A percentile compares a stretch with the other conserved stretches of the same genome.
phyloP scores from a whole-genome alignment of 352 stramenopile genomes.

The Phytopythium oedochilum region DNA sequence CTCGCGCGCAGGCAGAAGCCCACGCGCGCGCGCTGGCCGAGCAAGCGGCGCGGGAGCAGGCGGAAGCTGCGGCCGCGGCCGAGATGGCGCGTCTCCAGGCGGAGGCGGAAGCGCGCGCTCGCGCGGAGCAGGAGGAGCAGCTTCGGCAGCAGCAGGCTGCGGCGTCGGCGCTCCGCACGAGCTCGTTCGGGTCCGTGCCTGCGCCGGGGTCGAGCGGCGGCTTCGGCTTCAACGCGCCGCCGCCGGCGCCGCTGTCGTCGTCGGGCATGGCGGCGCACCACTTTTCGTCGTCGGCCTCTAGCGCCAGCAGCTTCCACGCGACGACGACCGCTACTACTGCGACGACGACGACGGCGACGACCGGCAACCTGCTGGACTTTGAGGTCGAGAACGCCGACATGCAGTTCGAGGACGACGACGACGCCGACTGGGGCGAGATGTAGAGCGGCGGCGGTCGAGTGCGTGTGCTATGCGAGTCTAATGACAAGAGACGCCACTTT shows the following conservation, averaged over 20 bases:
- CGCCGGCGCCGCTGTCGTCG: conserved; percentile 10
- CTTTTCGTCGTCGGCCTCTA: conserved; percentile 20
- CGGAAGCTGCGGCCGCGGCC: conserved; percentile 22
- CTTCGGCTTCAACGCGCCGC: conserved; percentile 24
- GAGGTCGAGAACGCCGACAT: conserved; percentile 71
- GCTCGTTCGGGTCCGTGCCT: conserved; percentile 14
- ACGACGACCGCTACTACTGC: conserved; percentile 21
- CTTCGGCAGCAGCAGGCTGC: conserved; percentile 19
- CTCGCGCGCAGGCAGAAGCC: conserved; percentile 21
- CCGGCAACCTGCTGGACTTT: conserved; percentile 69
- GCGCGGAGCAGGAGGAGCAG: conserved; percentile 9
- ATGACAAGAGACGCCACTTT: no score
- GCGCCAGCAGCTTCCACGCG: conserved; percentile 15
- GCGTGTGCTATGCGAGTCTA: no score
- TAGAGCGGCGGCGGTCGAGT: conserved; percentile 17
- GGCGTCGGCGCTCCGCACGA: conserved; percentile 18
- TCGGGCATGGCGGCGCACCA: conserved; percentile 7
- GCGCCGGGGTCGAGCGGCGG: conserved; percentile 21
- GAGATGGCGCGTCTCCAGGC: conserved; percentile 16
- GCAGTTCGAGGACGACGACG: conserved; percentile 76
- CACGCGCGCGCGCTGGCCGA: conserved; percentile 15
- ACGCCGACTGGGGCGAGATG: conserved; percentile 84
- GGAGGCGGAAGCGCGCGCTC: conserved; percentile 13
- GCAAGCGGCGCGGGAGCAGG: conserved; percentile 21
- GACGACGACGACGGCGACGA: conserved; percentile 19